Base-by-base conservation (phyloP, 371 early-diverging fungal species). In the Lichtheimia hyalospora region DNA sequence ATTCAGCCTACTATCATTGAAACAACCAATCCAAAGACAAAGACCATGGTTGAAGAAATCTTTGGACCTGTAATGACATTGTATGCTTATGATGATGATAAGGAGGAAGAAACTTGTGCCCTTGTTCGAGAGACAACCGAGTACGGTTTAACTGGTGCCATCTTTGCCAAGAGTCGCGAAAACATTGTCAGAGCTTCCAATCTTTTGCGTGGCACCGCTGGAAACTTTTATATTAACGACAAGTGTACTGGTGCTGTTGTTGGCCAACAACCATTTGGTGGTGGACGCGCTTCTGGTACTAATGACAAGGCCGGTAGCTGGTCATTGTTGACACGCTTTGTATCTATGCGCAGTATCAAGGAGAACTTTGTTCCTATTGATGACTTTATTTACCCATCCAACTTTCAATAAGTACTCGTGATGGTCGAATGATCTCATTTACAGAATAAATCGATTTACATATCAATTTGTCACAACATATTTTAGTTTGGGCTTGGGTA, bases 151-250 rank as follows among this genome's bases (percentile, higher is more conserved):
- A 97, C 99, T 7, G 95, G 92, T 59, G 83, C 92, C 49, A 67
- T 84, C 67, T 98, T 98, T 81, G 95, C 97, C 34, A 75, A 84
- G 67, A 95, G 95, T 64, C 90, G 97, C 61, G 74, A 81, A 52
- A 91, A 93, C 8, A 78, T 93, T 51, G 77, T 92, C 25, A 64
- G 70, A 16, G 95, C 90, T 48, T 77, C 86, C 66, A 88, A 91
- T 70, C 72, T 81, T 58, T 85, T 98, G 59, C 89, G 95, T 54
- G 75, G 97, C 76, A 86, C 93, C 23, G 93, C 95, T 10, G 99
- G 99, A 54, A 98, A 98, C 89, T 97, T 98, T 64, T 98, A 98
- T 77, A 90, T 98, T 72, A 98, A 98, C 73, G 99, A 98, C 82
- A 98, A 98, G 80, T 93, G 89, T 71, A 98, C 98, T 40, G 98